Percentiles rank a stretch among this genome's conserved stretches.
Conservation (phyloP, 148 eudicot genomes). For the Rheum nobile region DNA sequence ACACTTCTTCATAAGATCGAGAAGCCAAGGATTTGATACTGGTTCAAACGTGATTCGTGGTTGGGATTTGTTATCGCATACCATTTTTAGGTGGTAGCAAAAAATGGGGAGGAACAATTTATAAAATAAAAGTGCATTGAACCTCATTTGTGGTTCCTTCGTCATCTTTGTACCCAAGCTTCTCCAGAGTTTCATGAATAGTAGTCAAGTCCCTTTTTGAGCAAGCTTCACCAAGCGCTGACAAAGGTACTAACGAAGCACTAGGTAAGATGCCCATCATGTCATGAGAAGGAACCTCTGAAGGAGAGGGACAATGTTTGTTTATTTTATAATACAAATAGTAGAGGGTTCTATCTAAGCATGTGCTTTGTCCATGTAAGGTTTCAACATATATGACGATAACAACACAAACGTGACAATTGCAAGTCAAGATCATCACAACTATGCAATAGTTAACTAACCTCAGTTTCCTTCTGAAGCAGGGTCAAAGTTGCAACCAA, state of each 20-base stretch:
- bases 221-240: constrained; percentile 55
- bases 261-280: constrained; percentile 44
- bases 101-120: not conserved
- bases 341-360: too few species aligned
- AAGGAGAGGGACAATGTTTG: not conserved
- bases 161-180: constrained; percentile 52
- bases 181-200: constrained; percentile 50
- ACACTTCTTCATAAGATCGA: constrained; percentile 89
- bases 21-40: constrained; percentile 76
- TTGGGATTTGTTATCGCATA: constrained; percentile 62
- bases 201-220: constrained; percentile 53
- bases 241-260: constrained; percentile 34
- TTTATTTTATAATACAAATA: too few species aligned
- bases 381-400: not conserved
- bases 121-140: not conserved
- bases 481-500: constrained; percentile 43
- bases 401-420: not conserved
- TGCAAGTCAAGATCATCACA: not conserved
- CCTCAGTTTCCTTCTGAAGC: constrained; percentile 66
- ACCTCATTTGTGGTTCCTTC: constrained; percentile 60
- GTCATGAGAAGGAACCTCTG: constrained; percentile 55
- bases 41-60: constrained; percentile 64
- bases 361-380: not conserved
- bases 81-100: not conserved
- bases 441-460: constrained; percentile 8